Evolutionary conservation across 768 basidiomycete genomes (phyloP).

Genomic region (Serendipita sp.): DNA sequence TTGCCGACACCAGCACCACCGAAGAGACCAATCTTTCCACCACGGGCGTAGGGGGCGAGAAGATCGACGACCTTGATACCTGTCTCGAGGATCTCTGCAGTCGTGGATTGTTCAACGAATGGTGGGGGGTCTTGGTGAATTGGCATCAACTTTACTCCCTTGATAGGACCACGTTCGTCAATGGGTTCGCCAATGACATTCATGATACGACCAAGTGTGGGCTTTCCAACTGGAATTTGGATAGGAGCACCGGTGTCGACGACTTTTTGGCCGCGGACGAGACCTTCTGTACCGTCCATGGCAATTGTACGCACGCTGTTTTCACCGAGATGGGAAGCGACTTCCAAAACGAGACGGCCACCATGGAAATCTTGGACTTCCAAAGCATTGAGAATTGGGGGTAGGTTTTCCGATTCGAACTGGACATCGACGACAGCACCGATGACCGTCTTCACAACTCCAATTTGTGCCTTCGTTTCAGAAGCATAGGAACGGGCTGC

Average conservation of each 20-base stretch:
- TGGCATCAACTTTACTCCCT: conserved; percentile 78
- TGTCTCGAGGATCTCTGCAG: conserved; percentile 96
- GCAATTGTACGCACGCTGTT: conserved; percentile 99
- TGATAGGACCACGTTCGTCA: conserved; percentile 98
- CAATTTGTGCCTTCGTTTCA: conserved; percentile 52
- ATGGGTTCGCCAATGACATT: conserved; percentile 99
- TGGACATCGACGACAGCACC: conserved; percentile 99
- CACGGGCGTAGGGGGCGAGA: conserved; percentile 98
- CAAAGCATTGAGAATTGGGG: conserved; percentile 96
- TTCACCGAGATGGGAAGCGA: conserved; percentile 96
- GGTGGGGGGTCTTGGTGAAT: conserved; percentile 96
- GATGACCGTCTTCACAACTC: conserved; percentile 94
- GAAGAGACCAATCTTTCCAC: conserved; percentile 99
- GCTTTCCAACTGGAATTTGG: conserved; percentile 87
- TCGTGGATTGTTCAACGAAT: conserved; percentile 98
- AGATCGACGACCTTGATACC: conserved; percentile 99
- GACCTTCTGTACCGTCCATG: conserved; percentile 99
- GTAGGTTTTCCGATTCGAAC: conserved; percentile 87
- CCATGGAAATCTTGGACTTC: conserved; percentile 91
- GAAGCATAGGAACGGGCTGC: conserved; percentile 81
- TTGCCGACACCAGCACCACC: conserved; percentile 99
- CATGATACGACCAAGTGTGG: conserved; percentile 97
- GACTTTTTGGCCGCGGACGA: conserved; percentile 96
- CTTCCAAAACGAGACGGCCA: conserved; percentile 96
- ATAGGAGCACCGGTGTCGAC: conserved; percentile 95